phyloP scores from a whole-genome alignment of 1,284 basidiomycete species.

The Wallemia ichthyophaga region DNA sequence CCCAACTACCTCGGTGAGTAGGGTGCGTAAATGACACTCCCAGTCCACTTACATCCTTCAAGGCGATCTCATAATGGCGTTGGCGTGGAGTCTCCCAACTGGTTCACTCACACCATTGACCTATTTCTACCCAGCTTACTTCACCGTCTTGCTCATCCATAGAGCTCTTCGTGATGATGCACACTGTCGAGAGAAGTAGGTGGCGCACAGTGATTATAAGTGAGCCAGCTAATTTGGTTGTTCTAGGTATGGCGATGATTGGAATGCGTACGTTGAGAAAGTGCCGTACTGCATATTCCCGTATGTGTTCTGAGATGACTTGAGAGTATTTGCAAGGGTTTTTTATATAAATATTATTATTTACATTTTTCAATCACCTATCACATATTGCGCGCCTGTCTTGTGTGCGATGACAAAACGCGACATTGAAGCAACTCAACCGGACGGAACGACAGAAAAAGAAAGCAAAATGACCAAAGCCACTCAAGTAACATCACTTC shows the following conservation, averaged over 20 bases:
- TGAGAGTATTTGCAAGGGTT: not conserved
- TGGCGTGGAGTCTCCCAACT: constrained; percentile 78
- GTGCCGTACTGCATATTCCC: constrained; percentile 69
- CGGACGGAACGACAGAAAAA: not conserved
- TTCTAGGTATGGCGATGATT: constrained; percentile 56
- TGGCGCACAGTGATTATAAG: constrained; percentile 3
- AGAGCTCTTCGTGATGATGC: constrained; percentile 76
- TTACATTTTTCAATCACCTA: not conserved
- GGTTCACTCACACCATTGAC: constrained; percentile 74
- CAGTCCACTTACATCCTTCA: not conserved
- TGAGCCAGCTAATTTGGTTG: no score
- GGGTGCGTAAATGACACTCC: not conserved
- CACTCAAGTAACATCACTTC: constrained; percentile 16
- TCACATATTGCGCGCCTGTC: not conserved
- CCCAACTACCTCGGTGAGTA: constrained; percentile 23
- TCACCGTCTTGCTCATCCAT: constrained; percentile 65
- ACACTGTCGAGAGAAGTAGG: constrained; percentile 56
- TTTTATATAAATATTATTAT: not conserved
- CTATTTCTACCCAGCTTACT: constrained; percentile 77
- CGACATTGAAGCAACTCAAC: not conserved
- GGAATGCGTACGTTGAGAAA: constrained; percentile 54
- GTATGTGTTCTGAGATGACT: no score
- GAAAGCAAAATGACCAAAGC: not conserved
- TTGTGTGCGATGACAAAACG: not conserved
- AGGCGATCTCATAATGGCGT: constrained; percentile 64